These are phyloP conservation scores for Trypethelium eluteriae DNA, from an alignment of 495 filamentous ascomycete genomes.

Conservation along the genomic window DNA sequence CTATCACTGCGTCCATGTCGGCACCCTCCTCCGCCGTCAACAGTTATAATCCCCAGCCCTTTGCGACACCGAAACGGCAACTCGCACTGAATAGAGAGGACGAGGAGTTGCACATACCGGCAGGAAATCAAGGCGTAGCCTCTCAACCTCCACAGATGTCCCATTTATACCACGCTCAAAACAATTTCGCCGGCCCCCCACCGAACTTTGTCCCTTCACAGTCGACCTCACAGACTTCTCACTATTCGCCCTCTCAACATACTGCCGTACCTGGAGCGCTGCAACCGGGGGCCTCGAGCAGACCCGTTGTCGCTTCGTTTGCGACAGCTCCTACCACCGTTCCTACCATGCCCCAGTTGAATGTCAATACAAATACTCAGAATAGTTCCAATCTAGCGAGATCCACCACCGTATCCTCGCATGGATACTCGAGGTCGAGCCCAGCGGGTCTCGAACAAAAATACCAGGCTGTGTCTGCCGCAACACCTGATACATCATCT, in stretches of 20 bases:
- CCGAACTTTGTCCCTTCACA: constrained; percentile 65
- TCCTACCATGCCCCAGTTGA: constrained; percentile 59
- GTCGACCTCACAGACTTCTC: constrained; percentile 50
- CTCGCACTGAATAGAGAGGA: constrained; percentile 44
- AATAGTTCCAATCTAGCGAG: constrained; percentile 42
- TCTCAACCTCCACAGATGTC: constrained; percentile 45
- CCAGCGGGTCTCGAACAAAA: constrained; percentile 67
- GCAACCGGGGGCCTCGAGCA: constrained; percentile 51
- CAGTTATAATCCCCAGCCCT: constrained; percentile 42
- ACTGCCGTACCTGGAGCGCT: constrained; percentile 58
- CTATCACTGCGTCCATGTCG: constrained; percentile 29
- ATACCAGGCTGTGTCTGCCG: constrained; percentile 39
- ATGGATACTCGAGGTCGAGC: constrained; percentile 74
- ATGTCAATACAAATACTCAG: constrained; percentile 43
- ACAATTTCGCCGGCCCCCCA: constrained; percentile 35
- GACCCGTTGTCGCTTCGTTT: constrained; percentile 58
- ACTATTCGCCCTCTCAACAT: constrained; percentile 40
- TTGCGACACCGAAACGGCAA: constrained; percentile 47
- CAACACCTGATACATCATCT: neutral
- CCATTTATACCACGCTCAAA: constrained; percentile 35
- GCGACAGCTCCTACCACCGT: constrained; percentile 64
- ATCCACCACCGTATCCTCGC: constrained; percentile 61
- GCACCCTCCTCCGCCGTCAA: constrained; percentile 32
- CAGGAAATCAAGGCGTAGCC: constrained; percentile 42
- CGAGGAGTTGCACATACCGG: constrained; percentile 76